Evolutionary conservation across 495 filamentous ascomycete genomes (phyloP).

Genomic region (Chaetomium cochliodes): DNA sequence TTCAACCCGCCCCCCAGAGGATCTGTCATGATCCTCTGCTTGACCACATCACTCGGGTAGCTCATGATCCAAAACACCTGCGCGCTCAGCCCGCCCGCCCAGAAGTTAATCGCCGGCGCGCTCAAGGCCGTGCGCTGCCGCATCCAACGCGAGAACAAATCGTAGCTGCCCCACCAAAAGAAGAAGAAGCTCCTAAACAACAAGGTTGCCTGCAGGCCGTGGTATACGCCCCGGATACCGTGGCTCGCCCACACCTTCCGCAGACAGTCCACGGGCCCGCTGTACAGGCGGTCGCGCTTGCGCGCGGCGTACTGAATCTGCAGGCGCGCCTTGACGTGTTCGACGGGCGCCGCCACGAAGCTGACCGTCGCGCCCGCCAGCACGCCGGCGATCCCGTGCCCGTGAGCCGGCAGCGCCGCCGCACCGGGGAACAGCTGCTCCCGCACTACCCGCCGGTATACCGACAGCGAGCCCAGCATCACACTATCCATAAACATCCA

Average conservation of each 20-base stretch:
- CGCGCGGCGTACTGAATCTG: conserved; percentile 85
- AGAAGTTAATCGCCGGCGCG: conserved; percentile 85
- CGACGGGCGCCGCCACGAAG: conserved; percentile 89
- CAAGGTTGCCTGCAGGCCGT: conserved; percentile 79
- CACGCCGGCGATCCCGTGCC: conserved; percentile 83
- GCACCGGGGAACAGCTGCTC: conserved; percentile 71
- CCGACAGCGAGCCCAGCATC: conserved; percentile 88
- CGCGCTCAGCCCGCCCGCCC: conserved; percentile 89
- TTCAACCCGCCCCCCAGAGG: conserved; percentile 67
- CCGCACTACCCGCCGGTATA: conserved; percentile 79
- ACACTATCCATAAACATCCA: conserved; percentile 99
- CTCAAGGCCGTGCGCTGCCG: conserved; percentile 65
- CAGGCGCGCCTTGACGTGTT: conserved; percentile 91
- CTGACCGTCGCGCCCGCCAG: conserved; percentile 85
- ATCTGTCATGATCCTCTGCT: conserved; percentile 98
- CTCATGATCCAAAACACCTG: conserved; percentile 91
- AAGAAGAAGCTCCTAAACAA: conserved; percentile 93
- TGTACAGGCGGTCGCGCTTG: conserved; percentile 73
- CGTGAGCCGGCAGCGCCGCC: conserved; percentile 63
- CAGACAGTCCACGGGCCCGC: conserved; percentile 80
- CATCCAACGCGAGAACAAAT: conserved; percentile 70
- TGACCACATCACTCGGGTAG: conserved; percentile 93
- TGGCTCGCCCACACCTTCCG: conserved; percentile 65
- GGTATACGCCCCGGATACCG: conserved; percentile 77
- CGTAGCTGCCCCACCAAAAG: conserved; percentile 96